Percentiles rank a stretch among this genome's conserved stretches.
phyloP scores from a whole-genome alignment of 768 basidiomycete genomes.

The Tricholoma bakamatsutake region DNA sequence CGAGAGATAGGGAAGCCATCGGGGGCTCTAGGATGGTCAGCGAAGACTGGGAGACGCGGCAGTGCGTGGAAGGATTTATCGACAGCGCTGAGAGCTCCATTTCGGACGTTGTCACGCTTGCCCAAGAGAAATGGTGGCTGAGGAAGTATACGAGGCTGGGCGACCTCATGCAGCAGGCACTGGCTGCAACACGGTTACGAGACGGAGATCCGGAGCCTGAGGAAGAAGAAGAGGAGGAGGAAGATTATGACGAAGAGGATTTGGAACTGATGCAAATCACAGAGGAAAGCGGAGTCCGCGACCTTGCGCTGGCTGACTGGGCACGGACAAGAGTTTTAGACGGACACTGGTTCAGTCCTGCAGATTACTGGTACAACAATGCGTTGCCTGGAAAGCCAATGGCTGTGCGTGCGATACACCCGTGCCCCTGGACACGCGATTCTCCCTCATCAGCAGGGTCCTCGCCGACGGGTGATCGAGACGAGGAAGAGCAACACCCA shows the following conservation, averaged over 20 bases:
- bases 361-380: constrained; percentile 58
- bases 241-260: constrained; percentile 41
- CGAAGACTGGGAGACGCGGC: constrained; percentile 63
- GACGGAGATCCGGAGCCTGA: constrained; percentile 23
- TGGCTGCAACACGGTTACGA: constrained; percentile 50
- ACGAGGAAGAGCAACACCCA: constrained; percentile 40
- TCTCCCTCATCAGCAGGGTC: constrained; percentile 11
- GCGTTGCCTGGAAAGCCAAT: constrained; percentile 30
- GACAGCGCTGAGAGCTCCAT: constrained; percentile 70
- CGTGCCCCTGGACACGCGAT: constrained; percentile 58
- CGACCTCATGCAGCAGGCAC: constrained; percentile 61
- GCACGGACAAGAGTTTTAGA: constrained; percentile 66
- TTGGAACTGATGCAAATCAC: constrained; percentile 34
- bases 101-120: constrained; percentile 50
- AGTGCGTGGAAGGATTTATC: constrained; percentile 63
- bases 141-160: constrained; percentile 56
- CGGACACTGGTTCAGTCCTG: constrained; percentile 71
- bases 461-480: constrained; percentile 16
- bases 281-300: constrained; percentile 37
- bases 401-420: constrained; percentile 38
- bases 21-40: constrained; percentile 36
- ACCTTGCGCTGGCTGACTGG: constrained; percentile 67
- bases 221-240: constrained; percentile 32
- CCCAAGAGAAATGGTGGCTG: constrained; percentile 70
- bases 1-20: constrained; percentile 51